phyloP scores from a whole-genome alignment of 169 alveolate species.

The Cryptosporidium parvum region DNA sequence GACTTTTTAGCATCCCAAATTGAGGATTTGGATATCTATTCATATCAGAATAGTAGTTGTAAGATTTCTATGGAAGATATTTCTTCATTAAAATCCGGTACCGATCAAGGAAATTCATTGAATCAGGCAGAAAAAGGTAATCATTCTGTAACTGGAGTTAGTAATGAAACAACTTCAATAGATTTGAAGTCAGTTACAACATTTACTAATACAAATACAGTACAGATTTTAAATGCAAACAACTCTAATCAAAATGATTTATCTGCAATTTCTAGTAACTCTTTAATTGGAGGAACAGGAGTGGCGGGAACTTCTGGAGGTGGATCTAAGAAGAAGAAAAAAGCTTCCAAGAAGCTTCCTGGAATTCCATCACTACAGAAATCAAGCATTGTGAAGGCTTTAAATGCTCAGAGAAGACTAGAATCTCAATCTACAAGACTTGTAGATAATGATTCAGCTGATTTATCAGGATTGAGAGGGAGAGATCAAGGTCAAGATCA shows the following conservation, averaged over 20 bases:
- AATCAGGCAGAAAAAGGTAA: neutral
- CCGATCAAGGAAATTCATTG: neutral
- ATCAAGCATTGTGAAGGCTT: constrained; percentile 63
- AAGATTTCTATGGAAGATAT: neutral
- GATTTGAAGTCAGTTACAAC: neutral
- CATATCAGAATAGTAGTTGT: neutral
- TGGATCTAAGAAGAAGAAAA: constrained; percentile 37
- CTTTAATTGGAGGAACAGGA: neutral
- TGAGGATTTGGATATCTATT: neutral
- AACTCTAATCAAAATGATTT: neutral
- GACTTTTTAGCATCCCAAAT: constrained; percentile 5
- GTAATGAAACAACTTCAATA: neutral
- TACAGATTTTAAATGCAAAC: neutral
- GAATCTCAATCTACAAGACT: constrained; percentile 24
- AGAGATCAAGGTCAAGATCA: neutral
- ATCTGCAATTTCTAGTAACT: neutral
- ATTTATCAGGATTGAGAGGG: neutral
- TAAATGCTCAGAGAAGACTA: constrained; percentile 63
- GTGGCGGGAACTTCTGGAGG: neutral
- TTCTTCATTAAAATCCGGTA: neutral
- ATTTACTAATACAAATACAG: no score
- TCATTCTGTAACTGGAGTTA: neutral
- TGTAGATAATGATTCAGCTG: neutral
- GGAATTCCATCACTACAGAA: constrained; percentile 62
- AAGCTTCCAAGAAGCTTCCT: constrained; percentile 54